Evolutionary conservation across 2,329 filamentous ascomycete species (phyloP).

Genomic region (Clarireedia monteithiana): DNA sequence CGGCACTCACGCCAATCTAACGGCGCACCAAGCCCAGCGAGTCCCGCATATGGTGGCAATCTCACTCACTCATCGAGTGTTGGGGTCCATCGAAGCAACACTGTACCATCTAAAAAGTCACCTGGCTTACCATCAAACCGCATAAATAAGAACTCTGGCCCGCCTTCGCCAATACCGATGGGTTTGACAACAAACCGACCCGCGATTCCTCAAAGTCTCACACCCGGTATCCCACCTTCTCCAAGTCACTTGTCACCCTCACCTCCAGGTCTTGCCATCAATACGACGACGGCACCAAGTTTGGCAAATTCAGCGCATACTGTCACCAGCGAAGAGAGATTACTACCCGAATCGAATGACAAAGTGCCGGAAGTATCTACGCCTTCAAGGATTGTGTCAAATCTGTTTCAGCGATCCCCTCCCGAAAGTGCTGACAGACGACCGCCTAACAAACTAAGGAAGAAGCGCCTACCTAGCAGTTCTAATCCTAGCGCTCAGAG

Average conservation of each 20-base stretch:
- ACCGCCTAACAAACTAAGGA: constrained; percentile 84
- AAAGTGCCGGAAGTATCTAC: constrained; percentile 27
- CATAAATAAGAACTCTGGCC: constrained; percentile 52
- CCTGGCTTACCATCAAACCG: constrained; percentile 60
- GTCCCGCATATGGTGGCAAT: constrained; percentile 45
- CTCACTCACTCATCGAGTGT: constrained; percentile 47
- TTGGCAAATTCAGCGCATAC: constrained; percentile 19
- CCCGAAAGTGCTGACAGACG: constrained; percentile 53
- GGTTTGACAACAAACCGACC: constrained; percentile 7
- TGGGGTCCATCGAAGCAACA: constrained; percentile 76
- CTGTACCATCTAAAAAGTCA: constrained; percentile 83
- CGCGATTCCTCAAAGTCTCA: constrained; percentile 18
- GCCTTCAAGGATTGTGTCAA: constrained; percentile 62
- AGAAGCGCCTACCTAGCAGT: constrained; percentile 69
- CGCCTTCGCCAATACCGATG: constrained; percentile 35
- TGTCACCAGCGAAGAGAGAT: constrained; percentile 40
- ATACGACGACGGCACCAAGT: constrained; percentile 16
- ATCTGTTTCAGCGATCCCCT: constrained; percentile 64
- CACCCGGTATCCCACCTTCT: constrained; percentile 15
- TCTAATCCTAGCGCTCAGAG: constrained; percentile 84
- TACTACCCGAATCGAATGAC: constrained; percentile 30
- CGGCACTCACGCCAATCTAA: constrained; percentile 71
- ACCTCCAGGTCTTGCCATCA: constrained; percentile 16
- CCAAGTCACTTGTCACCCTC: constrained; percentile 18
- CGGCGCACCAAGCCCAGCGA: constrained; percentile 61